Conservation (phyloP, 306 rosid genomes). For the Pyrus betulifolia region DNA sequence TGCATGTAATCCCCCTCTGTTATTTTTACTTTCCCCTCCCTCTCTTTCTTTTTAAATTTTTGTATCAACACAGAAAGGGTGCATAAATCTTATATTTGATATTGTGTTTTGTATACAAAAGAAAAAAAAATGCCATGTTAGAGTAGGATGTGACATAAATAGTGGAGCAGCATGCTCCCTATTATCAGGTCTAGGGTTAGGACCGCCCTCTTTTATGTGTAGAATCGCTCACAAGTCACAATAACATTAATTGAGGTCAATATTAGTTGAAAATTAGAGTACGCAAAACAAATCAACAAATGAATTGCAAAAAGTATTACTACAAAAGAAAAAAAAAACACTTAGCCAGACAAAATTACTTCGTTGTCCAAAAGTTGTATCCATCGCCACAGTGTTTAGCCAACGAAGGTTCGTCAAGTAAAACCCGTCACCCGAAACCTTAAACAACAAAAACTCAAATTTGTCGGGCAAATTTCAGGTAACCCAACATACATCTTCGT, state of each 20-base stretch:
- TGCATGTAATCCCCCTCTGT: neutral
- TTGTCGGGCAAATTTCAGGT: too few species aligned
- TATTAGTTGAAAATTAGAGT: too few species aligned
- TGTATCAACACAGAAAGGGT: neutral
- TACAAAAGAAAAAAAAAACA: too few species aligned
- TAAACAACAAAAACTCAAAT: too few species aligned
- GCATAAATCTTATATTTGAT: neutral
- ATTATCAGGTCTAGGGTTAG: neutral
- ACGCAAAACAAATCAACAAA: neutral
- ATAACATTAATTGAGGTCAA: neutral
- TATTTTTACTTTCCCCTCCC: neutral
- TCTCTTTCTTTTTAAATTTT: neutral
- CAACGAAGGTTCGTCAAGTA: too few species aligned
- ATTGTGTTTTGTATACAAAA: neutral
- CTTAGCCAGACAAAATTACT: too few species aligned
- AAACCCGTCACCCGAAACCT: too few species aligned
- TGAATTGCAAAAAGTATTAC: neutral
- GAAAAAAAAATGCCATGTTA: neutral
- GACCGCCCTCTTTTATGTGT: neutral
- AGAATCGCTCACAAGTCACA: neutral
- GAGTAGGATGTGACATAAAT: neutral
- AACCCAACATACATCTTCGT: too few species aligned
- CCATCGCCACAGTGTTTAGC: too few species aligned
- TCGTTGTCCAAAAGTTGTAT: too few species aligned
- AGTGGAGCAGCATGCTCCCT: neutral